Base-by-base conservation (phyloP, 148 eudicot species). In the Rhododendron henanense region DNA sequence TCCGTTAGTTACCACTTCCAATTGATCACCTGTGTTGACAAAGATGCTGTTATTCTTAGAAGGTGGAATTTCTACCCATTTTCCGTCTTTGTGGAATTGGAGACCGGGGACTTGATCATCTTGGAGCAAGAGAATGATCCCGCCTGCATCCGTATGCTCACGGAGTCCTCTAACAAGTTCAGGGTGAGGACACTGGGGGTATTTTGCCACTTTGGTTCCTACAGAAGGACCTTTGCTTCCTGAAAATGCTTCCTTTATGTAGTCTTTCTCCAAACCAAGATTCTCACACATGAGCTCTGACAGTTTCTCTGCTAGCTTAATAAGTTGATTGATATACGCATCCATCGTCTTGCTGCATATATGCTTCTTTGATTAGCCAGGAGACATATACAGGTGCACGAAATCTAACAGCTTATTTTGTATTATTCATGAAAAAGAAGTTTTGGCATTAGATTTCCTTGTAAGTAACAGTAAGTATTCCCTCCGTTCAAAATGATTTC, bases 101-200 rank as follows among this genome's bases (percentile, higher is more conserved):
- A 96, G 97, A n/a, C 98, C 98, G 3, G 97, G 92, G 74, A 96
- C 93, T 89, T 94, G 90, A 41, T 94, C 98, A 51, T 96, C 98
- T 84, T 96, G 98, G 79, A 96, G 92, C 83, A 96, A 85, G 45
- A 96, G 95, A 69, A 96, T 94, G 83, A 94, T 93, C 15, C 98
- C 98, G 59, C 98, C 98, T 57, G 98, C 98, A 87, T 96, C 97
- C 5, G 98, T 96, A 85, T 96, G 98, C 80, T 94, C 98, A 37
- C 98, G 93, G 0, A 96, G 93, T 35, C 98, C 98, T 85, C 96
- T 90, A 5, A 96, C 87, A 5, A 88, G 88, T 48, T 94, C 94
- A 3, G 98, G 98, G n/a, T 78, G 90, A 19, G 94, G 93, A 83
- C 98, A 95, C 80, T 91, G 81, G 16, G 98, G 98, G 90, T 96